Conservation (phyloP, 1,284 basidiomycete genomes). For the Sanghuangporus baumii region DNA sequence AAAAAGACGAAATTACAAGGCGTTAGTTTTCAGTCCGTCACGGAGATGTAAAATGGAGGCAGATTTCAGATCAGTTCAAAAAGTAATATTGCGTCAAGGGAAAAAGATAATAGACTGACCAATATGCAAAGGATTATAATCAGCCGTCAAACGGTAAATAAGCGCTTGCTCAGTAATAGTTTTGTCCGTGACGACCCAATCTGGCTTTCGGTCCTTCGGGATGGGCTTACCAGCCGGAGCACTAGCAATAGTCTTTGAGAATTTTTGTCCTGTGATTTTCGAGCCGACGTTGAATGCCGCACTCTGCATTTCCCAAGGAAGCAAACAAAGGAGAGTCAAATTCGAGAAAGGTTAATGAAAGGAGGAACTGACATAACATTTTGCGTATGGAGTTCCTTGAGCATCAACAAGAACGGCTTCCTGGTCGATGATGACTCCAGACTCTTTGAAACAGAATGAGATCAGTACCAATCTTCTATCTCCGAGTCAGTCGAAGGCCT, state of each 20-base stretch:
- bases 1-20: neutral
- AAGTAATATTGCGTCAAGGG: neutral
- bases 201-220: conserved; percentile 62
- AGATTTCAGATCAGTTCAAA: neutral
- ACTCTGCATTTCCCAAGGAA: conserved; percentile 34
- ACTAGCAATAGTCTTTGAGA: conserved; percentile 61
- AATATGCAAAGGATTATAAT: conserved; percentile 83
- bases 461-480: neutral
- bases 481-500: conserved; percentile 22
- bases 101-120: conserved; percentile 35
- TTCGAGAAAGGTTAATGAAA: neutral
- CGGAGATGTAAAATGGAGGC: neutral
- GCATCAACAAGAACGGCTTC: conserved; percentile 61
- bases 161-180: conserved; percentile 74
- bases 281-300: conserved; percentile 72
- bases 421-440: conserved; percentile 66
- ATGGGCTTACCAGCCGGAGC: conserved; percentile 63
- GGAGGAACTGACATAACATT: conserved; percentile 52
- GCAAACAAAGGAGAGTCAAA: neutral
- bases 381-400: conserved; percentile 60
- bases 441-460: conserved; percentile 39
- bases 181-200: conserved; percentile 63
- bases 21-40: neutral
- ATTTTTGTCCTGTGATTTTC: conserved; percentile 64
- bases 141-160: conserved; percentile 74